These are phyloP conservation scores for Amaranthus palmeri DNA, from an alignment of 148 eudicot genomes.

Conservation along the genomic window DNA sequence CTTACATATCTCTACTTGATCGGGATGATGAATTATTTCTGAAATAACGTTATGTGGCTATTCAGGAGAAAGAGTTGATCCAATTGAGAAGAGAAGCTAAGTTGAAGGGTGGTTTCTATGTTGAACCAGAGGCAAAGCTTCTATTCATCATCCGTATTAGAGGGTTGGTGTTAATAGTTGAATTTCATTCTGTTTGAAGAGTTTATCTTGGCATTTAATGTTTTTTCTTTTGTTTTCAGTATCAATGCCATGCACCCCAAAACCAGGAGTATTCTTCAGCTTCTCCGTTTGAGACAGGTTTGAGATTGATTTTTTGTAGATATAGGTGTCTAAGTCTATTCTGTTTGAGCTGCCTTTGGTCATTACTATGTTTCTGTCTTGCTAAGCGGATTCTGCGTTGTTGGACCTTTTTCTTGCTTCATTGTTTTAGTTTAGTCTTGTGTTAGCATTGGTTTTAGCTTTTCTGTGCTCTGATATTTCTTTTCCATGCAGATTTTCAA, in stretches of 20 bases:
- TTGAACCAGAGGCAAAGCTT: constrained; percentile 66
- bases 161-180: constrained; percentile 33
- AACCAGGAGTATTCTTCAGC: constrained; percentile 70
- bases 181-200: neutral
- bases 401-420: neutral
- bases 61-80: constrained; percentile 50
- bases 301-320: no score
- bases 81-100: constrained; percentile 60
- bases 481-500: constrained; percentile 60
- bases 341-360: neutral
- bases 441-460: no score
- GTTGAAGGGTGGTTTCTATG: constrained; percentile 63
- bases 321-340: no score
- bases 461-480: neutral
- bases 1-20: neutral
- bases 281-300: constrained; percentile 78
- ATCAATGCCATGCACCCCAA: constrained; percentile 81
- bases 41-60: neutral
- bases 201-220: neutral
- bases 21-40: neutral
- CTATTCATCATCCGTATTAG: constrained; percentile 59
- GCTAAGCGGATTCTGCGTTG: no score
- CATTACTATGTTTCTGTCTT: neutral
- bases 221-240: constrained; percentile 33
- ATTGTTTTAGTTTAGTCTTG: neutral